phyloP scores from a whole-genome alignment of 805 yeast genomes.

The Candida glaebosa region DNA sequence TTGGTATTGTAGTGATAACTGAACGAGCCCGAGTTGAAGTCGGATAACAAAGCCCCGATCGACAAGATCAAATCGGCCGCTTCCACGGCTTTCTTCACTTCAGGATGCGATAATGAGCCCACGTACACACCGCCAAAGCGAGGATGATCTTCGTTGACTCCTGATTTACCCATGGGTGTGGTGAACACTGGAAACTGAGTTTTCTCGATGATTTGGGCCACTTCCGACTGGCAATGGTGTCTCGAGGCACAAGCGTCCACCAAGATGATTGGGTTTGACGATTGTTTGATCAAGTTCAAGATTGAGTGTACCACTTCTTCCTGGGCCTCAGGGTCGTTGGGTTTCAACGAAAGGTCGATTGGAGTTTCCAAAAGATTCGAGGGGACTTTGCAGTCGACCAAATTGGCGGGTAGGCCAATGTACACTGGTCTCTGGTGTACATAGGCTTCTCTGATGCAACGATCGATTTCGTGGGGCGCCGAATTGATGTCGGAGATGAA shows the following conservation, averaged over 20 bases:
- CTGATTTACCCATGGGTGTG: constrained; percentile 89
- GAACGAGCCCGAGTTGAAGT: constrained; percentile 88
- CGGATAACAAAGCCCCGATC: constrained; percentile 80
- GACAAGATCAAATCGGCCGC: constrained; percentile 65
- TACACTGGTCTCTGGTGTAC: constrained; percentile 77
- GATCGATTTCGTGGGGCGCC: constrained; percentile 72
- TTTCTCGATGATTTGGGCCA: constrained; percentile 54
- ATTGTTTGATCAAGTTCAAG: constrained; percentile 48
- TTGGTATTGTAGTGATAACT: constrained; percentile 71
- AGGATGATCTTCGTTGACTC: constrained; percentile 66
- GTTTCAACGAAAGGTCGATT: constrained; percentile 51
- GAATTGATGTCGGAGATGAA: constrained; percentile 58
- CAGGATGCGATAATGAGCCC: constrained; percentile 64
- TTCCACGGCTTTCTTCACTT: constrained; percentile 38
- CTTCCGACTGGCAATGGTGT: constrained; percentile 66
- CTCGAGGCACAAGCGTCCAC: constrained; percentile 87
- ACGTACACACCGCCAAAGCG: constrained; percentile 84
- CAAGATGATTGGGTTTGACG: constrained; percentile 69
- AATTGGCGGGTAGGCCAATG: constrained; percentile 78
- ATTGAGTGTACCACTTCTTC: constrained; percentile 38
- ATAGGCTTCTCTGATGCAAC: constrained; percentile 69
- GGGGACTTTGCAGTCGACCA: constrained; percentile 64
- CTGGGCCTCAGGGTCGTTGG: constrained; percentile 35
- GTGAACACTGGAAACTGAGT: constrained; percentile 81
- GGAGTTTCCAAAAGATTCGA: constrained; percentile 57